Base-by-base conservation (phyloP, 495 filamentous ascomycete species). In the Penicillium salamii region DNA sequence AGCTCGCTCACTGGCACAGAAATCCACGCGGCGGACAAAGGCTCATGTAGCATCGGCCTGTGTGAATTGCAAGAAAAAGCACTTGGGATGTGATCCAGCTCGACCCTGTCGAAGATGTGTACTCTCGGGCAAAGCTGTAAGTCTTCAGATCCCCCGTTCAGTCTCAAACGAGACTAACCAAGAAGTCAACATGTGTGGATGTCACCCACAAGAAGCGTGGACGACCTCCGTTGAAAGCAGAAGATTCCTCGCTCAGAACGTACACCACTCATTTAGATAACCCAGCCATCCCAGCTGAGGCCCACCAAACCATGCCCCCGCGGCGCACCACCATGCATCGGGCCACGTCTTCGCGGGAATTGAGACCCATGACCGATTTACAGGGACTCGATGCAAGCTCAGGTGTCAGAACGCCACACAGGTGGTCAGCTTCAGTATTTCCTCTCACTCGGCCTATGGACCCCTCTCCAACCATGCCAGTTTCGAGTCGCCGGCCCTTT, bases 191-290 rank as follows among this genome's bases (percentile, higher is more conserved):
- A n/a, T 97, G 92, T 57, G 77, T 90, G 42, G 93, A 98, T 67
- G 90, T 97, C 18, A 90, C 91, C 57, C 92, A 97, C 69, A 98
- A 97, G 71, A 97, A 97, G 65, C 78, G 93, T 52, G 93, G 93
- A 17, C 79, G 93, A 48, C 93, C 93, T 57, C 86, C 93, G 42
- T 76, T 98, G 59, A 87, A 92, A 62, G 91, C 96, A 58, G 93
- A 97, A 43, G 78, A 82, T 28, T 63, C 71, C 13, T 66, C 71
- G 8, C 53, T 74, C 9, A 61, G 68, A 44, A 49, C 70, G 14
- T 72, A 68, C 44, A 55, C 67, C 29, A 46, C 68, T 2, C 67
- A 67, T 38, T 32, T 67, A 19, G 71, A 70, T 4, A 62, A 58
- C 34, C 35, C 61, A 39, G 49, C 53, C 4, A 39, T 59, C 9